Evolutionary conservation across 345 rosid species (phyloP).

Genomic region (Aquilaria sinensis): DNA sequence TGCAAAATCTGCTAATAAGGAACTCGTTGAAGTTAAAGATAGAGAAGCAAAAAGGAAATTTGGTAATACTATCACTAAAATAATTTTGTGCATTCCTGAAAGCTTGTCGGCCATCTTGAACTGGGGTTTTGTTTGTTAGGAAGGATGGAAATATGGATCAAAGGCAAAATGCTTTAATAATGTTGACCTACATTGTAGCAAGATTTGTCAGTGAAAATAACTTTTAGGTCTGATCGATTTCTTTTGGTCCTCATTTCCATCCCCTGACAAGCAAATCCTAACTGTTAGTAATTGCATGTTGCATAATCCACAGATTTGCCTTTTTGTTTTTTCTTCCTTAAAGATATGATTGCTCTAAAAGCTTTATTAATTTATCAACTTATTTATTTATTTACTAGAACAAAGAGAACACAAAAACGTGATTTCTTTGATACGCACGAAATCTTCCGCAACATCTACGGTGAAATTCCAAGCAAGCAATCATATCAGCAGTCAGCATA

Average conservation of each 20-base stretch:
- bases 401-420: slow-evolving; percentile 68
- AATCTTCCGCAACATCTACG: slow-evolving; percentile 38
- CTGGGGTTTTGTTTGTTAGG: too few relatives aligned
- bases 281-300: neutral
- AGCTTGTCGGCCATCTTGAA: neutral
- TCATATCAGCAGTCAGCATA: slow-evolving; percentile 82
- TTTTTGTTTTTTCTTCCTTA: neutral
- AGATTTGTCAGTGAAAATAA: too few relatives aligned
- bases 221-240: too few relatives aligned
- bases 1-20: slow-evolving; percentile 24
- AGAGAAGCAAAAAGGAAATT: slow-evolving; percentile 63
- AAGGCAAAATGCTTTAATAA: too few relatives aligned
- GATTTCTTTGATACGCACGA: slow-evolving; percentile 52
- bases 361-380: slow-evolving; percentile 1
- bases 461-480: slow-evolving; percentile 52
- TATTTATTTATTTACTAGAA: slow-evolving; percentile 37
- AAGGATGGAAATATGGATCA: too few relatives aligned
- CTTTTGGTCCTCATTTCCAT: too few relatives aligned
- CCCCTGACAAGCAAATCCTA: too few relatives aligned
- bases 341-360: too few relatives aligned
- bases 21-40: slow-evolving; percentile 31
- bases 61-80: slow-evolving; percentile 32
- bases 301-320: neutral
- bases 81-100: neutral
- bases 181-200: too few relatives aligned